Percentiles rank a stretch among this genome's conserved stretches.
phyloP scores from a whole-genome alignment of 208 protist genomes.

The Novymonas esmeraldas region DNA sequence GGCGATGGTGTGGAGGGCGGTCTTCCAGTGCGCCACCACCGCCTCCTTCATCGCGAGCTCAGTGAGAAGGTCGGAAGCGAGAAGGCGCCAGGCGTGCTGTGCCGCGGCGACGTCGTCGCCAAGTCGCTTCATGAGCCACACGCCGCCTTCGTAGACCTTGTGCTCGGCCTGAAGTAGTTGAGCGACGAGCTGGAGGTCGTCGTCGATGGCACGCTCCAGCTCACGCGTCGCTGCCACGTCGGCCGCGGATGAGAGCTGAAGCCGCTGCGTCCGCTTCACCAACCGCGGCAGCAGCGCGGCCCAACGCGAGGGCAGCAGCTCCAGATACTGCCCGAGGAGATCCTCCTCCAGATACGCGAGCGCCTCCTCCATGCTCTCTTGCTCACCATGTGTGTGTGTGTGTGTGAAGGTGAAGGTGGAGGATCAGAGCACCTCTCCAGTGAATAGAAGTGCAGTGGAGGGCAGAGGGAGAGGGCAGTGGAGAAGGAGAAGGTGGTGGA shows the following conservation, averaged over 20 bases:
- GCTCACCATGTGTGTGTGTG: not conserved
- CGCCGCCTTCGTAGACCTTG: slow-evolving; percentile 40
- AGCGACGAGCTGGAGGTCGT: slow-evolving; percentile 40
- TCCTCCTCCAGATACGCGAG: slow-evolving; percentile 28
- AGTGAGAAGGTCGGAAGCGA: slow-evolving; percentile 45
- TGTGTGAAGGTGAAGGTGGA: slow-evolving; percentile 4
- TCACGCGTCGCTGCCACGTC: not conserved
- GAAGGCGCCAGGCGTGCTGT: slow-evolving; percentile 11
- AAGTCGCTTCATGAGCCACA: slow-evolving; percentile 3
- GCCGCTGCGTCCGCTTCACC: slow-evolving; percentile 47
- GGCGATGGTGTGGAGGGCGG: slow-evolving; percentile 18
- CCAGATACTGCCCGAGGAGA: slow-evolving; percentile 45
- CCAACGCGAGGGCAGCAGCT: slow-evolving; percentile 60
- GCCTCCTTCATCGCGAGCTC: slow-evolving; percentile 50
- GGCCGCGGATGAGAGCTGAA: slow-evolving; percentile 37
- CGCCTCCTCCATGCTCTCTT: slow-evolving; percentile 11
- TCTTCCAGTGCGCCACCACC: slow-evolving; percentile 54
- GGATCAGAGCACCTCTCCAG: not conserved
- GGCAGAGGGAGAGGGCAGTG: slow-evolving; percentile 3
- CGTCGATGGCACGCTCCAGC: slow-evolving; percentile 20
- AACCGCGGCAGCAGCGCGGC: slow-evolving; percentile 48
- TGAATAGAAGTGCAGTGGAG: too few species aligned
- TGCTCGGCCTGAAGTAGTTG: slow-evolving; percentile 54
- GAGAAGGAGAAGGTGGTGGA: too few species aligned
- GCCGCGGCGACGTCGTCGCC: not conserved